Evolutionary conservation across 192 early-diverging fungal genomes (phyloP).

Genomic region (Kickxella alabastrina): DNA sequence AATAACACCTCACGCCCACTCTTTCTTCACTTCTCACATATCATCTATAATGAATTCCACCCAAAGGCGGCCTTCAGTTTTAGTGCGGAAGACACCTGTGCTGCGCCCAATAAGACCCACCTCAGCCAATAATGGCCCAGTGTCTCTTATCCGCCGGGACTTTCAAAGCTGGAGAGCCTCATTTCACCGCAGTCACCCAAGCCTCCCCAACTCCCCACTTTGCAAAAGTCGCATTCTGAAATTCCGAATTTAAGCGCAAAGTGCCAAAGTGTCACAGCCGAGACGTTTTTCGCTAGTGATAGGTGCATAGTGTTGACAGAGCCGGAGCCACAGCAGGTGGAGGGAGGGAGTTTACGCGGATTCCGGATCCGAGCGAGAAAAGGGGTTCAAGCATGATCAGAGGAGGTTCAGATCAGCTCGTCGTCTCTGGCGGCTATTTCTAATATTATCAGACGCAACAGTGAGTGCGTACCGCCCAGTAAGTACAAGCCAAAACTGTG

Average conservation of each 20-base stretch:
- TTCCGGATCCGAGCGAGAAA: background rate
- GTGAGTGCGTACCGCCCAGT: background rate
- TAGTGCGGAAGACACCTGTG: no score
- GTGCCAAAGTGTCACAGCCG: background rate
- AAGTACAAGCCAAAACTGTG: background rate
- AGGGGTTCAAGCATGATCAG: background rate
- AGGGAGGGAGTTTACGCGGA: background rate
- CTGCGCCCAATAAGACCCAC: no score
- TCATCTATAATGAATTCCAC: no score
- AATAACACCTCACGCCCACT: no score
- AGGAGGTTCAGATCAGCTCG: conserved; percentile 5
- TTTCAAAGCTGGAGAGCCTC: conserved; percentile 2
- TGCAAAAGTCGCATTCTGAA: conserved; percentile 2
- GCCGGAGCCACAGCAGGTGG: background rate
- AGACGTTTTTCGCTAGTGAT: background rate
- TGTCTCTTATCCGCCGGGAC: background rate
- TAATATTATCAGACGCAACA: background rate
- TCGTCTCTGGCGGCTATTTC: background rate
- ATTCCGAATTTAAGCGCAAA: no score
- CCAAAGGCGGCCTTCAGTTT: no score
- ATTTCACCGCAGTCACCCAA: background rate
- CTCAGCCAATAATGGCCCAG: no score
- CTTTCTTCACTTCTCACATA: no score
- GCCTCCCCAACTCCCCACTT: background rate
- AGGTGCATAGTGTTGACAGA: no score